Conservation (phyloP, 140 eudicot species). For the Bidens hawaiensis region DNA sequence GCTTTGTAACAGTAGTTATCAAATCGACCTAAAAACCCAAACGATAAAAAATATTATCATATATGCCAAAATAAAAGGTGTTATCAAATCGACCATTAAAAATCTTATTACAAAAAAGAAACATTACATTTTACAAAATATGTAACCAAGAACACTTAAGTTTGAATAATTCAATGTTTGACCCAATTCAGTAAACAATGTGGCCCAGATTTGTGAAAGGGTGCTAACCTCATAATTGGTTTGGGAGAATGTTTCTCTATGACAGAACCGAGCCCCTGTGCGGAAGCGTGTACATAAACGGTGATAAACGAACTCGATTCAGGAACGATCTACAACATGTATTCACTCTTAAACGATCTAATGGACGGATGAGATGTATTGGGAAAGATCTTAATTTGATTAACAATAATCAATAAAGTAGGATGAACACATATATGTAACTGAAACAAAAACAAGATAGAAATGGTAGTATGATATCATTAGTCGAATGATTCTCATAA, state of each 20-base stretch:
- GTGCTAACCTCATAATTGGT: slow-evolving; percentile 79
- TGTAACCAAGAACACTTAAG: not conserved
- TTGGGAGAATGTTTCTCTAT: slow-evolving; percentile 90
- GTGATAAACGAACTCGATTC: too few species aligned
- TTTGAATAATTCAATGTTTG: not conserved
- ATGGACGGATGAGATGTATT: too few species aligned
- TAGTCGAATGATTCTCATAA: too few species aligned
- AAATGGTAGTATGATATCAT: too few species aligned
- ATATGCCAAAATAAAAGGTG: not conserved
- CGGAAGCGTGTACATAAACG: too few species aligned
- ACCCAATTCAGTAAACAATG: not conserved
- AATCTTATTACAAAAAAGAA: not conserved
- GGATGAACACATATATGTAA: too few species aligned
- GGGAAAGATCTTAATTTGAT: too few species aligned
- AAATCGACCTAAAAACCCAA: slow-evolving; percentile 69
- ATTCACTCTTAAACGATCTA: too few species aligned
- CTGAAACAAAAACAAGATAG: too few species aligned
- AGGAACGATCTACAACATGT: too few species aligned
- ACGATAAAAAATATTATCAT: not conserved
- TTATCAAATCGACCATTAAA: not conserved
- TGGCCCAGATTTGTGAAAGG: not conserved
- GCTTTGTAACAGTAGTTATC: slow-evolving; percentile 76
- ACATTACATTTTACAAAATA: not conserved
- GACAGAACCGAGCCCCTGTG: too few species aligned
- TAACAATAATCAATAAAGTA: too few species aligned